A percentile compares a stretch with the other conserved stretches of the same genome.
These are phyloP conservation scores for Tetrahymena elliotti DNA, from an alignment of 73 alveolate genomes.

Conservation along the genomic window DNA sequence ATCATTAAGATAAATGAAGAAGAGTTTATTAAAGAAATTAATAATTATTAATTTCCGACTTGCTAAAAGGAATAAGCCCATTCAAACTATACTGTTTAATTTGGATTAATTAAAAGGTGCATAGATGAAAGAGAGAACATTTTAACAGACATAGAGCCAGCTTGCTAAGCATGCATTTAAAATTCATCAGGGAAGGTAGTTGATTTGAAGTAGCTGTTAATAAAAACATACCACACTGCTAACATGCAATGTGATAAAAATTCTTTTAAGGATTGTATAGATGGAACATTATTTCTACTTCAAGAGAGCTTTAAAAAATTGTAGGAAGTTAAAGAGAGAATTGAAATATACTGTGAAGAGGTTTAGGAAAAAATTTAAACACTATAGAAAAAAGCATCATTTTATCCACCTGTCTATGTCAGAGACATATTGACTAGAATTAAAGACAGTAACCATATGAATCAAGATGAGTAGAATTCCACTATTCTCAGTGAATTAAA, in stretches of 20 bases:
- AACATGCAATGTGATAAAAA: background rate
- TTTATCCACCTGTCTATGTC: background rate
- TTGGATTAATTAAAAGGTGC: background rate
- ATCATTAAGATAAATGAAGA: background rate
- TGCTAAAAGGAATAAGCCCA: background rate
- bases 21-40: background rate
- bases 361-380: background rate
- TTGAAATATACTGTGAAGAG: background rate
- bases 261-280: background rate
- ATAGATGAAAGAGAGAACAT: background rate
- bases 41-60: background rate
- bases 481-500: background rate
- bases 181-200: background rate
- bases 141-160: background rate
- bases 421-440: background rate
- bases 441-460: background rate
- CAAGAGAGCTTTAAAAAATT: background rate
- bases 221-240: background rate
- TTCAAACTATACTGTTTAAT: background rate
- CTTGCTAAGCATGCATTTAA: background rate
- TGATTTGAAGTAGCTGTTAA: background rate
- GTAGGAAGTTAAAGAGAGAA: background rate
- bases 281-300: background rate
- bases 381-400: background rate
- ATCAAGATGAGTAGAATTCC: background rate